Conservation (phyloP, 108 stramenopile genomes). For the Nitzschia putrida region DNA sequence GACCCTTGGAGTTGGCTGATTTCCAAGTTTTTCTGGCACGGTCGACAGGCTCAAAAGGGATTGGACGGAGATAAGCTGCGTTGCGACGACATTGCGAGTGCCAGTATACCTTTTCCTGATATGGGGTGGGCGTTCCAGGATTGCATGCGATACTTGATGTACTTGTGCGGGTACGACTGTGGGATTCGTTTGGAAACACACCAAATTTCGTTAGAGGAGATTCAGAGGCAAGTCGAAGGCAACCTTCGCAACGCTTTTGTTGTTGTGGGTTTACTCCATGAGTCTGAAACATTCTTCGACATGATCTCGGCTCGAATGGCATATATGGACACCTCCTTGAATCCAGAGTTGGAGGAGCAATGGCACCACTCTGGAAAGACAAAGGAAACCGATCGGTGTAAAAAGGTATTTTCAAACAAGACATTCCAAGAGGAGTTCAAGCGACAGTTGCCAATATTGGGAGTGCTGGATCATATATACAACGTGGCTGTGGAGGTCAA, state of each 20-base stretch:
- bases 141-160: constrained; percentile 18
- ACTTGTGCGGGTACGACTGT: constrained; percentile 50
- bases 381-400: constrained; percentile 4
- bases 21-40: constrained; percentile 49
- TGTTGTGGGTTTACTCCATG: constrained; percentile 50
- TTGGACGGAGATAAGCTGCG: neutral
- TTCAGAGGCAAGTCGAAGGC: constrained; percentile 29
- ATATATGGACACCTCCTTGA: constrained; percentile 18
- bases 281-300: constrained; percentile 43
- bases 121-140: constrained; percentile 27
- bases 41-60: neutral
- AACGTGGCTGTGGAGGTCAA: constrained; percentile 45
- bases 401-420: neutral
- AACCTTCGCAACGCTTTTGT: constrained; percentile 49
- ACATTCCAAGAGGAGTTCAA: constrained; percentile 18
- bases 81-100: constrained; percentile 15
- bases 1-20: constrained; percentile 48
- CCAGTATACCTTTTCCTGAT: neutral
- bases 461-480: constrained; percentile 28
- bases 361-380: neutral
- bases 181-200: constrained; percentile 16
- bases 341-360: constrained; percentile 9
- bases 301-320: constrained; percentile 31
- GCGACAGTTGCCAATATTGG: neutral
- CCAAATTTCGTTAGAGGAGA: constrained; percentile 23